These are phyloP conservation scores for Agapanthus africanus DNA, from an alignment of 106 monocot species.

Conservation along the genomic window DNA sequence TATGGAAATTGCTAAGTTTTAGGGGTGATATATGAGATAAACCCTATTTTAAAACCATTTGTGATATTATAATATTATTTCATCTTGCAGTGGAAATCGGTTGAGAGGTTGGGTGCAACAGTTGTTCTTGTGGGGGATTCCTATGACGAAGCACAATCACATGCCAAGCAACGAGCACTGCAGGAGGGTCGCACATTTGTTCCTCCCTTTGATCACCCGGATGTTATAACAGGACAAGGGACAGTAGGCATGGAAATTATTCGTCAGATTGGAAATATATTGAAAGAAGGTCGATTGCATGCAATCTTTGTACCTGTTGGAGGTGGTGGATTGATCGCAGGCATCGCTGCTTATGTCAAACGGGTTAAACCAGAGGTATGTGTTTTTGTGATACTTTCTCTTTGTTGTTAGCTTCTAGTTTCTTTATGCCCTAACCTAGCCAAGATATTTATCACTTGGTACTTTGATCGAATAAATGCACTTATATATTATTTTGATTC, in stretches of 20 bases:
- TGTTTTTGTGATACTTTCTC: neutral
- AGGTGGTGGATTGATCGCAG: conserved; percentile 97
- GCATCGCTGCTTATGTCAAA: conserved; percentile 95
- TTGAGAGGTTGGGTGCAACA: conserved; percentile 81
- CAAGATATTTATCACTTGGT: neutral
- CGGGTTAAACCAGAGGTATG: conserved; percentile 80
- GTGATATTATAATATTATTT: no score
- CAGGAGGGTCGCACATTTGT: conserved; percentile 69
- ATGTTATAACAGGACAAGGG: conserved; percentile 87
- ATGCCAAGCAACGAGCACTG: conserved; percentile 59
- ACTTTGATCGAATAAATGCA: neutral
- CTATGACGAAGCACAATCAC: conserved; percentile 90
- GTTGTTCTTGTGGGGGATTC: conserved; percentile 91
- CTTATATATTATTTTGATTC: neutral
- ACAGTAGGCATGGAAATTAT: conserved; percentile 96
- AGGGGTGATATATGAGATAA: no score
- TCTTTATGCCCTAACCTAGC: neutral
- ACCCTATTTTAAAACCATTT: no score
- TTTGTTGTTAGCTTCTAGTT: neutral
- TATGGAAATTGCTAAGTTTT: no score
- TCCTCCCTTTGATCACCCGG: conserved; percentile 95
- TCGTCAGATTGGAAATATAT: conserved; percentile 56
- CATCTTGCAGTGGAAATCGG: conserved; percentile 82
- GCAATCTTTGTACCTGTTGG: conserved; percentile 98
- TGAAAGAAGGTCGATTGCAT: conserved; percentile 68